Percentiles rank a stretch among this genome's conserved stretches.
Evolutionary conservation across 2,329 filamentous ascomycete genomes (phyloP).

Genomic region (Akanthomyces uredinophilus): DNA sequence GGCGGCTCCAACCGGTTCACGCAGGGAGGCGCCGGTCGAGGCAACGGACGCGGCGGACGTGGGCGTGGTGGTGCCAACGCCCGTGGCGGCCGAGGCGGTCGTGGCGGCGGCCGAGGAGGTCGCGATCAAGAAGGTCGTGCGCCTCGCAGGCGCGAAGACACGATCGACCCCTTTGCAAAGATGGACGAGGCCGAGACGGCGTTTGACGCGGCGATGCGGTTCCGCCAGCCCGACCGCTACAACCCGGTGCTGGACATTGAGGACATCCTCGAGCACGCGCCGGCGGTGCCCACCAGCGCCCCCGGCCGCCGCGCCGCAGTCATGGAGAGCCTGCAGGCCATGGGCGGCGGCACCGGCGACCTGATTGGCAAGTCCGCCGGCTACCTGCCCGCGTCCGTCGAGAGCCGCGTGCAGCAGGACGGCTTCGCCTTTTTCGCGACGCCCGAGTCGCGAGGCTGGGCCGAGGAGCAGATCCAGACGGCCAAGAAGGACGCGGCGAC

Average conservation of each 20-base stretch:
- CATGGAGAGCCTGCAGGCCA: conserved; percentile 31
- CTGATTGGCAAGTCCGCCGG: conserved; percentile 27
- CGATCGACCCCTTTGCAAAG: conserved; percentile 21
- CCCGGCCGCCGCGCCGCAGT: conserved; percentile 29
- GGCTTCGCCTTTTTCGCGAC: conserved; percentile 29
- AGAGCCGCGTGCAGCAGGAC: conserved; percentile 25
- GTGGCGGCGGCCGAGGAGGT: conserved; percentile 12
- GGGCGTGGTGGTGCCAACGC: background rate
- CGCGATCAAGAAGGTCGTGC: too few relatives aligned
- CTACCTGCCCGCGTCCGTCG: conserved; percentile 26
- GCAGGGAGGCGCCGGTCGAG: background rate
- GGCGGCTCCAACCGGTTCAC: conserved; percentile 1
- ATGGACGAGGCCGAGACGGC: conserved; percentile 30
- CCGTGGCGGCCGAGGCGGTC: conserved; percentile 11
- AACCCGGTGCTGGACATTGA: conserved; percentile 31
- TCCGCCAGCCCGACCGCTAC: conserved; percentile 28
- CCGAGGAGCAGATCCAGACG: conserved; percentile 27
- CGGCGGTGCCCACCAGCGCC: conserved; percentile 24
- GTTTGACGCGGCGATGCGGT: conserved; percentile 32
- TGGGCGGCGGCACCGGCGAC: conserved; percentile 29
- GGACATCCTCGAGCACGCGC: conserved; percentile 27
- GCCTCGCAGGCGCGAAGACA: background rate
- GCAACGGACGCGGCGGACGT: conserved; percentile 4
- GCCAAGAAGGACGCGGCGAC: background rate
- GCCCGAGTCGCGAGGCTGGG: conserved; percentile 23